Conservation (phyloP, 257 asterid species). For the Rhazya stricta region DNA sequence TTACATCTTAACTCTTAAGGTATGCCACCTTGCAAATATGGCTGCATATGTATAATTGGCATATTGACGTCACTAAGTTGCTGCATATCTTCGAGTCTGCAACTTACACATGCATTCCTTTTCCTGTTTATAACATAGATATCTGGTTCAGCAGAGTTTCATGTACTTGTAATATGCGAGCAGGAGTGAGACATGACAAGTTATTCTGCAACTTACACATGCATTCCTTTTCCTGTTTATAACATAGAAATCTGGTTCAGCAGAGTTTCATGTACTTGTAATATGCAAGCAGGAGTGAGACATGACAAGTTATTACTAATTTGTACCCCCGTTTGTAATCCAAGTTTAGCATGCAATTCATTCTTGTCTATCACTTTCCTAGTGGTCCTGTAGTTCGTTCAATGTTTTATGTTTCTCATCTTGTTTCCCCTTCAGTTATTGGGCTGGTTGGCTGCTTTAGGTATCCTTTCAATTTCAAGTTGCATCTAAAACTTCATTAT, state of each 20-base stretch:
- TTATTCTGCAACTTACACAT: background rate
- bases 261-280: background rate
- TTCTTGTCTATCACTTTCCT: background rate
- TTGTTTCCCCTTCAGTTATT: background rate
- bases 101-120: background rate
- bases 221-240: background rate
- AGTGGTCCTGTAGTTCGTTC: slow-evolving; percentile 2
- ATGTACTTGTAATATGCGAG: background rate
- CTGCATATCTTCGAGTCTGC: background rate
- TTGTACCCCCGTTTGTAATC: background rate
- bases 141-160: background rate
- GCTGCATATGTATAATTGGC: background rate
- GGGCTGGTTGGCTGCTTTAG: background rate
- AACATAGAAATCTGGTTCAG: background rate
- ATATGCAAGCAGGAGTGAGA: background rate
- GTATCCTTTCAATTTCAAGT: background rate
- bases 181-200: background rate
- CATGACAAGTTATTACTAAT: background rate
- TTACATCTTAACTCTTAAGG: background rate
- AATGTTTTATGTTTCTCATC: background rate
- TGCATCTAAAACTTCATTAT: background rate
- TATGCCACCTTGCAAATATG: background rate
- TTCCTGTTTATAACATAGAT: background rate
- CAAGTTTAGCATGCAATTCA: background rate
- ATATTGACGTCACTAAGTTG: background rate